These are phyloP conservation scores for Castanopsis chinensis DNA, from an alignment of 306 rosid species.

Conservation along the genomic window DNA sequence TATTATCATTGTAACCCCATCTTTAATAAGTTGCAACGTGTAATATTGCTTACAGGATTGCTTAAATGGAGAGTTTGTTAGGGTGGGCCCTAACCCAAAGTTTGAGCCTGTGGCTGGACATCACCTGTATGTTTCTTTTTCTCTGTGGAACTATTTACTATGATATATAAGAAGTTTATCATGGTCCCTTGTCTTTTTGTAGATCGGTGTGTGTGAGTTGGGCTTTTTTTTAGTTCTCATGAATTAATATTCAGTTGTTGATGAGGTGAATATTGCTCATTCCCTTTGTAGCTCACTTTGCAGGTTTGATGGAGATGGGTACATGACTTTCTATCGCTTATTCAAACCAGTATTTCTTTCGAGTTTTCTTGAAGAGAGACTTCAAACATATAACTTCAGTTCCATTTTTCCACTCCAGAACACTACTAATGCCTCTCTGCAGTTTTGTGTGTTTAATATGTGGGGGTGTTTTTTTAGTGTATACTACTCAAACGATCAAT, in stretches of 20 bases:
- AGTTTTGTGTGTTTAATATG: background rate
- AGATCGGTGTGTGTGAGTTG: too few species aligned
- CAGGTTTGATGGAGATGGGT: constrained; percentile 99
- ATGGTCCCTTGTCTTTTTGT: too few species aligned
- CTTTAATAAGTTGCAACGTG: background rate
- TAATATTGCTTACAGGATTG: constrained; percentile 56
- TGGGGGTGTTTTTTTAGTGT: background rate
- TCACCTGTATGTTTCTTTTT: constrained; percentile 60
- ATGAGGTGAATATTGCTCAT: constrained; percentile 25
- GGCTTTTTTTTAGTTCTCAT: too few species aligned
- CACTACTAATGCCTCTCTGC: background rate
- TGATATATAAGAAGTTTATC: background rate
- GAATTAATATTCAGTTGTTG: background rate
- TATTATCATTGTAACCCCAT: too few species aligned
- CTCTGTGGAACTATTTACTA: background rate
- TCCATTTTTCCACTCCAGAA: background rate
- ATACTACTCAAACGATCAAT: background rate
- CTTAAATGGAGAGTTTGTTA: constrained; percentile 93
- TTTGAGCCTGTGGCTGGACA: constrained; percentile 88
- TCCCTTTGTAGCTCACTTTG: constrained; percentile 28
- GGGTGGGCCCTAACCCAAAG: constrained; percentile 92
- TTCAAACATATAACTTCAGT: background rate
- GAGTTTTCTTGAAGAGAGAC: constrained; percentile 16
- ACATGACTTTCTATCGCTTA: constrained; percentile 31
- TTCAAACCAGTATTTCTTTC: constrained; percentile 16